phyloP scores from a whole-genome alignment of 768 basidiomycete species.

The Dentipellis fragilis region DNA sequence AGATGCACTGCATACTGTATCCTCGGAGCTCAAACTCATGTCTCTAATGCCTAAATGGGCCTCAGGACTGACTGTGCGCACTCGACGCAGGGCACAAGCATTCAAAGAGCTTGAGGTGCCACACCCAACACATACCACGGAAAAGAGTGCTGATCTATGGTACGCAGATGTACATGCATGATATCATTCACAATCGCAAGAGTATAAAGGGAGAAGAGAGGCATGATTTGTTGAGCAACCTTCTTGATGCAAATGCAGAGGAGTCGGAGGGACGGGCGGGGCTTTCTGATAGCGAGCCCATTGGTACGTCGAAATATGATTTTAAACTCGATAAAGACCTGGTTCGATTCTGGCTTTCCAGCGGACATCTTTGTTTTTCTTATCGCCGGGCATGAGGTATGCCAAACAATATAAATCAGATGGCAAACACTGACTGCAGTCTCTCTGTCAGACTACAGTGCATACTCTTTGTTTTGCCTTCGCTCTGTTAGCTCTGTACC shows the following conservation, averaged over 20 bases:
- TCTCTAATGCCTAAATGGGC: conserved; percentile 19
- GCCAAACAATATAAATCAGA: no score
- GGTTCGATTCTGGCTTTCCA: background rate
- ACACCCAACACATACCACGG: no score
- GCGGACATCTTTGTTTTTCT: no score
- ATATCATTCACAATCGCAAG: background rate
- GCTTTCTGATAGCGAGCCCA: background rate
- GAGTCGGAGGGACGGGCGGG: background rate
- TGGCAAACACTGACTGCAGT: no score
- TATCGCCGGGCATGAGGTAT: no score
- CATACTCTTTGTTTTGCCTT: conserved; percentile 29
- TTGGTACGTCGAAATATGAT: no score
- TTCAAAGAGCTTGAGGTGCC: conserved; percentile 21
- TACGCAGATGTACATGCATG: background rate
- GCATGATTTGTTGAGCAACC: background rate
- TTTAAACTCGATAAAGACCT: no score
- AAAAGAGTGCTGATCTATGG: background rate
- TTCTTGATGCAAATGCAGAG: background rate
- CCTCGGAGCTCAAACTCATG: conserved; percentile 17
- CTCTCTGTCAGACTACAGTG: conserved; percentile 29
- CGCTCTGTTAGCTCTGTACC: conserved; percentile 31
- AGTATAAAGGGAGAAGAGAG: background rate
- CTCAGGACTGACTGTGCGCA: background rate
- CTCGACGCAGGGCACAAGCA: no score
- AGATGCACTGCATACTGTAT: conserved; percentile 29